Percentiles rank a stretch among this genome's conserved stretches.
Conservation (phyloP, 352 stramenopile species). For the Phytopythium aichiense region DNA sequence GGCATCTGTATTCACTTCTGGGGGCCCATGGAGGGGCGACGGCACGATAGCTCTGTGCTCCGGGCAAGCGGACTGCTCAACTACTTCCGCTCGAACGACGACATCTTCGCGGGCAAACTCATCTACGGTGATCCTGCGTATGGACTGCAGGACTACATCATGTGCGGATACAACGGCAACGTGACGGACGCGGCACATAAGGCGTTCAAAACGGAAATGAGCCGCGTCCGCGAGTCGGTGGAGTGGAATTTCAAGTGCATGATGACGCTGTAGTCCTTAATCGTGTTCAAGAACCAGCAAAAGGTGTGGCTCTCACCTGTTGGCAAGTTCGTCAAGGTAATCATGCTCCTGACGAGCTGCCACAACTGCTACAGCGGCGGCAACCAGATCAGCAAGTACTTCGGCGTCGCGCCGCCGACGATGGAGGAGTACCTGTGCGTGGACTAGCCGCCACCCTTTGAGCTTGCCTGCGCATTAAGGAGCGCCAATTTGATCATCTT, state of each 20-base stretch:
- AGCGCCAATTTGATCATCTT: no score
- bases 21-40: no score
- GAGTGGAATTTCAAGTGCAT: not conserved
- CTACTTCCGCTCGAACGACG: no score
- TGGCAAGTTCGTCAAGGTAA: not conserved
- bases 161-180: not conserved
- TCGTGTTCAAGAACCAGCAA: not conserved
- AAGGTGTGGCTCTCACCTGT: not conserved
- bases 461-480: no score
- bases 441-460: no score
- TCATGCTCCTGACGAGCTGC: not conserved
- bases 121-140: not conserved
- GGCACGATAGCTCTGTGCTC: no score
- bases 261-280: not conserved
- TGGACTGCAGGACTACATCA: no score
- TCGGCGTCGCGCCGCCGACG: not conserved
- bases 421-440: no score
- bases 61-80: no score
- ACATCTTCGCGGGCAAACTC: no score
- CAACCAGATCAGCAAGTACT: not conserved
- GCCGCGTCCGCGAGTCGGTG: not conserved
- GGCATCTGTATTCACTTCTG: not conserved
- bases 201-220: not conserved
- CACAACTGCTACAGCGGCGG: not conserved
- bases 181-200: no score